These are phyloP conservation scores for Penicillium corylophilum DNA, from an alignment of 2,329 filamentous ascomycete species.

Conservation along the genomic window DNA sequence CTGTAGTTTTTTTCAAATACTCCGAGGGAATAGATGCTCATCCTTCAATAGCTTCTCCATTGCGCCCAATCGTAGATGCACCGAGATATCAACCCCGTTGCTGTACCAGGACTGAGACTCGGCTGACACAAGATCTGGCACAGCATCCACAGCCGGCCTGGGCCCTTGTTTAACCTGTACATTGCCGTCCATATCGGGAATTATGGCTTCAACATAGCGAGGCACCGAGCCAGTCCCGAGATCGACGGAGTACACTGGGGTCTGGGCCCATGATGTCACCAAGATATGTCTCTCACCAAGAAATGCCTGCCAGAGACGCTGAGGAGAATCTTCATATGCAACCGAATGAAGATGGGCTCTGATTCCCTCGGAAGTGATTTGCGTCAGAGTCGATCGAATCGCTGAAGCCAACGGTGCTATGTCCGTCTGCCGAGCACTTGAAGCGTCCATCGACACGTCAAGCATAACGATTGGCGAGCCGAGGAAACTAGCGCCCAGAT, in stretches of 20 bases:
- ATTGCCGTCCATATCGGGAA: background rate
- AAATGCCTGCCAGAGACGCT: conserved; percentile 3
- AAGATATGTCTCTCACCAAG: background rate
- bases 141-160: background rate
- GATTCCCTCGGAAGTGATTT: background rate
- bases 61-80: background rate
- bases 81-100: background rate
- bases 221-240: background rate
- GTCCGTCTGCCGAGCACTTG: no score
- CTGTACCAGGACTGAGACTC: background rate
- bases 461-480: background rate
- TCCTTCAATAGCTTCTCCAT: conserved; percentile 1
- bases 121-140: no score
- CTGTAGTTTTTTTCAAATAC: background rate
- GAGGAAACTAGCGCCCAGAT: background rate
- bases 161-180: background rate
- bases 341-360: background rate
- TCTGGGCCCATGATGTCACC: conserved; percentile 1
- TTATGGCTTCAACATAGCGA: conserved; percentile 1
- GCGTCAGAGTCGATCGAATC: background rate
- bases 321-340: background rate
- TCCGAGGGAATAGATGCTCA: background rate
- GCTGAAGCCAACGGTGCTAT: background rate
- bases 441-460: background rate
- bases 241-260: background rate